Evolutionary conservation across 2,329 filamentous ascomycete genomes (phyloP).

Genomic region (Xylaria sp.): DNA sequence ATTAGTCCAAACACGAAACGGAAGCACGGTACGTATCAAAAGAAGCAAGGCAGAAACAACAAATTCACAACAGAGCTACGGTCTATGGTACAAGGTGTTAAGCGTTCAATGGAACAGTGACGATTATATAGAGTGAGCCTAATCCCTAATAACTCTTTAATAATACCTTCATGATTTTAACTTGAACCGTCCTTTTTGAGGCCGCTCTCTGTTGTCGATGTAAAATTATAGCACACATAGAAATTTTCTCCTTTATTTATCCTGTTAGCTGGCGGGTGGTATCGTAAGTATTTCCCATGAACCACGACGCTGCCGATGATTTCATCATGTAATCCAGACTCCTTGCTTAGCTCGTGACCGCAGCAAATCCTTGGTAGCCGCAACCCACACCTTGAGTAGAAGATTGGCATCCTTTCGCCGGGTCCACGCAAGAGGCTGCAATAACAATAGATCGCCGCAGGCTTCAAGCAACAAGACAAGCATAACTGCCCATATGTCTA

Average conservation of each 20-base stretch:
- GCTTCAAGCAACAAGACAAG: constrained; percentile 17
- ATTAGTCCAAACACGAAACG: constrained; percentile 44
- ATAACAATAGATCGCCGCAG: constrained; percentile 5
- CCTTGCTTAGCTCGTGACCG: not conserved
- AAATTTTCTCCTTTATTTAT: constrained; percentile 9
- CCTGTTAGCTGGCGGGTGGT: constrained; percentile 3
- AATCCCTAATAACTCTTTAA: constrained; percentile 3
- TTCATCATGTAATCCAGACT: not conserved
- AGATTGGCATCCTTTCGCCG: constrained; percentile 10
- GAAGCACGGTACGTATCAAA: constrained; percentile 27
- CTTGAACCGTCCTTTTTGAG: constrained; percentile 10
- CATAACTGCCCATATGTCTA: constrained; percentile 14
- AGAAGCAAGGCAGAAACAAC: constrained; percentile 16
- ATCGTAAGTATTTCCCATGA: constrained; percentile 1
- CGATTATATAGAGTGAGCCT: not conserved
- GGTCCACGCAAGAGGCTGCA: not conserved
- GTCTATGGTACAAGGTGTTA: constrained; percentile 21
- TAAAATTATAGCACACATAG: constrained; percentile 5
- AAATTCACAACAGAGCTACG: constrained; percentile 18
- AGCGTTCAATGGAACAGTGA: constrained; percentile 10
- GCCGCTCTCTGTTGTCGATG: constrained; percentile 5
- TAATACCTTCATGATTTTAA: constrained; percentile 5
- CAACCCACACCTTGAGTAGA: not conserved
- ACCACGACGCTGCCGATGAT: constrained; percentile 4
- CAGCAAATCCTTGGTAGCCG: constrained; percentile 5